Base-by-base conservation (phyloP, 768 basidiomycete species). In the Ramaria sp. region DNA sequence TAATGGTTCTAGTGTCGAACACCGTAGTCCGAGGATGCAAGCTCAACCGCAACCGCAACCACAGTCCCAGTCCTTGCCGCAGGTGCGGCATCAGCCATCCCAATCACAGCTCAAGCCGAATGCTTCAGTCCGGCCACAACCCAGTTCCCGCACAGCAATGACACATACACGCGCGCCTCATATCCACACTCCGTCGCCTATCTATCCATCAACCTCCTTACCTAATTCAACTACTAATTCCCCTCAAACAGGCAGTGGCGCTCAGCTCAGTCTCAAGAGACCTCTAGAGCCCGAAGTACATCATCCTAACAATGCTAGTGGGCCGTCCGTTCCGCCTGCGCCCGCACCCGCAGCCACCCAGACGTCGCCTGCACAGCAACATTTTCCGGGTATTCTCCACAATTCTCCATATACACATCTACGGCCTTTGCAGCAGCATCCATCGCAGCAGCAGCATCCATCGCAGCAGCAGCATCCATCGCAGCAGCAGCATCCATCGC, bases 181-280 rank as follows among this genome's bases (percentile, higher is more conserved):
- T 57, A 48, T 57, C 31, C 55, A 57, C 33, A 57, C 55, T 1
- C 55, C 55, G 0, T 57, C 55, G 15, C 55, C 55, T 6, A 57
- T 57, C 11, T 57, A 57, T 37, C 45, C 55, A 10, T 49, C 55
- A 1, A 33, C 42, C n/a, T 57, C 55, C 2, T 20, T 57, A 37
- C 55, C 55, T 17, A 50, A 30, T 19, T 57, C 55, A 2, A 57
- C 46, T 20, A 20, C 55, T 37, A 57, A 57, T 48, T 57, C 55
- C 17, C 55, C 55, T 7, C 55, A 57, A 20, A 38, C 55, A 2
- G 55, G 55, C 27, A 37, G 37, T 34, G 37, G 55, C 3, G 15
- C 30, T 1, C 30, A 15, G 20, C 55, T 57, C 20, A 20, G 42
- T 17, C 48, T 57, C 1, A 57, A 57, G 20, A 46, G 55, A 17